Base-by-base conservation (phyloP, 1,139 yeast genomes). In the Taphrina betulina region DNA sequence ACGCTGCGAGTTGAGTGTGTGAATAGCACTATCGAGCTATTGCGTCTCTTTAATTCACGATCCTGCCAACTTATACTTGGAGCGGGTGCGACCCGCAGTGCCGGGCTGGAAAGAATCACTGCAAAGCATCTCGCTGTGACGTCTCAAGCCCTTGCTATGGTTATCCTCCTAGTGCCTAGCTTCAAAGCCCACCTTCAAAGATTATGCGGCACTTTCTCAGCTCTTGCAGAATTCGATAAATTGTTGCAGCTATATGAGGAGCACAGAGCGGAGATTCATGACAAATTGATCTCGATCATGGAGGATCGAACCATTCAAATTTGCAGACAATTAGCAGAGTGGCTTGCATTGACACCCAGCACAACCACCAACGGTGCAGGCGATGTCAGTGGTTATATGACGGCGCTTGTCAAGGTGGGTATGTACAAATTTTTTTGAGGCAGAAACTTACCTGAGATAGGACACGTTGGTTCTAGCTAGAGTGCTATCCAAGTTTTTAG, bases 41-140 rank as follows among this genome's bases (percentile, higher is more conserved):
- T 83, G 57, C 75, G 78, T 59, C 67, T 77, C 17, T 71, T 79
- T 67, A 83, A 83, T 63, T 70, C 80, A 8, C 78, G 81, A 59
- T 72, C 81, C 3, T 77, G 79, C 3, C 81, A 81, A 62, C 78
- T 87, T 2, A 83, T 85, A 44, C 71, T 85, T 40, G 85, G 83
- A 44, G 90, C 92, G 0, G 88, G 87, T 33, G 94, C 94, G 0
- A 83, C 87, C 0, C 72, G 81, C 60, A 79, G 88, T 0, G 88
- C 90, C 0, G 89, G 88, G 0, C 72, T 85, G 57, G 81, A 79
- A 63, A 89, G 84, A 64, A 85, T 85, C 48, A 82, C 88, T 3
- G 84, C 90, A 1, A 82, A 81, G 62, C 88, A 85, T 66, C 69
- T 85, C 58, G 85, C 90, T 0, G 72, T 85, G 36, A 80, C 87